These are phyloP conservation scores for Alternaria arborescens DNA, from an alignment of 2,329 filamentous ascomycete genomes.

Conservation along the genomic window DNA sequence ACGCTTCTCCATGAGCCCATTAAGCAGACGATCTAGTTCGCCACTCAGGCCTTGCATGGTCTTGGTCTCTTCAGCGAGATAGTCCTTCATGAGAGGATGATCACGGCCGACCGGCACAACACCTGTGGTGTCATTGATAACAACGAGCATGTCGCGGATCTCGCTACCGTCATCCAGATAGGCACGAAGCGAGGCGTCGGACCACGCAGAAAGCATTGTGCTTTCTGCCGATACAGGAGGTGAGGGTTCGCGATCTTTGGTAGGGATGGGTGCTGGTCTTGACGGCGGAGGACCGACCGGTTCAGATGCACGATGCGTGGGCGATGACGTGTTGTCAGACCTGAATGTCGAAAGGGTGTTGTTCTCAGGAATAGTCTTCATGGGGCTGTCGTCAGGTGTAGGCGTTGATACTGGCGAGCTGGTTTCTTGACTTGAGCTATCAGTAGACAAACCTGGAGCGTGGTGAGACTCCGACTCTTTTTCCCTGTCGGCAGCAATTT, in stretches of 20 bases:
- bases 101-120: constrained; percentile 81
- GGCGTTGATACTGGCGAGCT: constrained; percentile 50
- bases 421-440: constrained; percentile 73
- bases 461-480: constrained; percentile 47
- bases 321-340: constrained; percentile 31
- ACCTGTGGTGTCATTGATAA: constrained; percentile 92
- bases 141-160: constrained; percentile 86
- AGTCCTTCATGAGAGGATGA: constrained; percentile 79
- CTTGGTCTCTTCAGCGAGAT: constrained; percentile 89
- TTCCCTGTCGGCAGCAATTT: constrained; percentile 26
- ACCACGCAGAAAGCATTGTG: constrained; percentile 75
- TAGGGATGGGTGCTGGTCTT: constrained; percentile 50
- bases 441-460: constrained; percentile 73
- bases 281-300: constrained; percentile 34
- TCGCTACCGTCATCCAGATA: constrained; percentile 92
- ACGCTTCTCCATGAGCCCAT: constrained; percentile 73
- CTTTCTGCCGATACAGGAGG: constrained; percentile 52
- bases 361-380: constrained; percentile 40
- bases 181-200: constrained; percentile 81
- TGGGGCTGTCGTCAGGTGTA: constrained; percentile 43
- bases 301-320: constrained; percentile 32
- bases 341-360: constrained; percentile 28
- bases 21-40: constrained; percentile 87
- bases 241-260: constrained; percentile 33
- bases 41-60: constrained; percentile 87